Base-by-base conservation (phyloP, 129 eudicot species). In the Scalesia atractyloides region DNA sequence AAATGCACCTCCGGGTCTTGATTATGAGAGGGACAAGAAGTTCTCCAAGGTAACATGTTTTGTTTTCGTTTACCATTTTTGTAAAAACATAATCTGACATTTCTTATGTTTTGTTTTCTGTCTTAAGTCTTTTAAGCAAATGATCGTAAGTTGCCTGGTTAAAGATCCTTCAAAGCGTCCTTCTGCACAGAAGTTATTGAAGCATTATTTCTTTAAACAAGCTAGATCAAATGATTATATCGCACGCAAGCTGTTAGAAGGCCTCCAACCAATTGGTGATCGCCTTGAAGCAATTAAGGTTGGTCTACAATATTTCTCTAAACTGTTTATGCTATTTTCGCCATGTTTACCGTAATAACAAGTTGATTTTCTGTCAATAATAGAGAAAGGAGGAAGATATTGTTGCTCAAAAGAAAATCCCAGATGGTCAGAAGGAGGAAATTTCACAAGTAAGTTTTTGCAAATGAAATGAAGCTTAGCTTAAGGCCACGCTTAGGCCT, bases 381-480 rank as follows among this genome's bases (percentile, higher is more conserved):
- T 63, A 94, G 99, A 76, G 72, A 86, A 95, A 95, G 79, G 99
- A 95, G 78, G 94, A 90, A 86, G 97, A 95, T 34, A 90, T 95
- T 96, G 83, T 95, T 73, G 99, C 99, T 30, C 97, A 95, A 82
- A 90, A 88, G 91, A 88, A 95, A 82, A 90, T 95, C 73, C 96
- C 97, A 61, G 97, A 86, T 71, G 99, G 99, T 44, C 81, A 90
- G 71, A 95, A 90, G 78, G 99, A 95, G 84, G 99, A 95, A 85
- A 84, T 95, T 46, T 95, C 99, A 41, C 99, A 95, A 97, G 99
- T 90, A 84, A 41, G 83, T 57, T 51, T 62, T 84, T 73, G 62
- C 56, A 69, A 78, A 52, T 56, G 66, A 70, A 70, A 39, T 18
- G 3, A 24, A 78, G 41, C 65, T 39, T 53, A 49, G 34, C 8